These are phyloP conservation scores for Chlamydomonas urium DNA, from an alignment of 139 green algal species.

Conservation along the genomic window DNA sequence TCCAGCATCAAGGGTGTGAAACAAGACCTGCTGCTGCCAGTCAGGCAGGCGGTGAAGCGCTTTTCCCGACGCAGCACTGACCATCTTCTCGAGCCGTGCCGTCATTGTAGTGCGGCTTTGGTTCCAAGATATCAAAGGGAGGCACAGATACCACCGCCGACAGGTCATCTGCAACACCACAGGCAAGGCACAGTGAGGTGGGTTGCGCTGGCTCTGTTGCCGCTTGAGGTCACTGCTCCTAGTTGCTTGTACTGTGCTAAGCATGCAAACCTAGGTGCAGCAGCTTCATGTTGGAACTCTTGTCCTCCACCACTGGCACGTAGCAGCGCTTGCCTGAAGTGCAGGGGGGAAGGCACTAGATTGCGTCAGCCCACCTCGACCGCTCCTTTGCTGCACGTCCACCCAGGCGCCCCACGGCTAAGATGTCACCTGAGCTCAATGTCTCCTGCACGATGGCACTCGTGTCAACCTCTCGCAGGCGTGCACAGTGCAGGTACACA, in stretches of 20 bases:
- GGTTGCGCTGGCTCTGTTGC: not conserved
- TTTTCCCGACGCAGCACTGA: constrained; percentile 16
- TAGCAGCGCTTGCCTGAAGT: constrained; percentile 49
- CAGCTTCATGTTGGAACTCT: constrained; percentile 75
- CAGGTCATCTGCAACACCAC: constrained; percentile 41
- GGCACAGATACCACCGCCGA: constrained; percentile 44
- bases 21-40: not conserved
- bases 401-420: too few relatives aligned
- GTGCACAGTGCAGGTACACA: constrained; percentile 62
- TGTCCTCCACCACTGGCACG: constrained; percentile 71
- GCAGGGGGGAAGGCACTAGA: not conserved
- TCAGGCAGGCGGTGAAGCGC: not conserved
- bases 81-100: constrained; percentile 50
- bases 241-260: not conserved
- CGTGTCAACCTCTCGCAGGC: constrained; percentile 72
- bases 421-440: constrained; percentile 34
- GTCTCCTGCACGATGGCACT: constrained; percentile 36
- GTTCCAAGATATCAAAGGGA: constrained; percentile 77
- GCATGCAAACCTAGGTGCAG: constrained; percentile 56
- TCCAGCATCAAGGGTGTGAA: not conserved
- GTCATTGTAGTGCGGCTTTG: constrained; percentile 34
- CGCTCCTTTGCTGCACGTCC: too few relatives aligned
- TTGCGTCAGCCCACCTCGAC: too few relatives aligned
- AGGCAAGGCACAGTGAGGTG: not conserved
- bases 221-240: not conserved